Conservation (phyloP, 2,329 filamentous ascomycete species). For the Claviceps sp. region DNA sequence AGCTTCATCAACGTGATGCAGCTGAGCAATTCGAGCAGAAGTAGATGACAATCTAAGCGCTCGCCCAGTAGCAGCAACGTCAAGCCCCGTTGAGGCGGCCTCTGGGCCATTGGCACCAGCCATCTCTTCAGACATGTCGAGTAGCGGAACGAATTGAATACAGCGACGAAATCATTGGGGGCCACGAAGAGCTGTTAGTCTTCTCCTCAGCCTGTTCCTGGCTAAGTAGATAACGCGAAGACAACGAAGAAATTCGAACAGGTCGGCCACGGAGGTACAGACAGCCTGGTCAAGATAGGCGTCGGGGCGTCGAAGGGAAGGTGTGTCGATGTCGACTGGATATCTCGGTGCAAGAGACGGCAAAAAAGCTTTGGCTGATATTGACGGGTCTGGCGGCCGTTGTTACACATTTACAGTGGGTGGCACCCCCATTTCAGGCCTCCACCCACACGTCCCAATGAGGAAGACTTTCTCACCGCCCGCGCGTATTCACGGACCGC, state of each 20-base stretch:
- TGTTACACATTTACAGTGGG: no score
- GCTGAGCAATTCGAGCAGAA: conserved; percentile 35
- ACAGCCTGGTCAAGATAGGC: background rate
- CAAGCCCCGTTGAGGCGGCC: conserved; percentile 24
- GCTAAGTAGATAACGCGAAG: background rate
- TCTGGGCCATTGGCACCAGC: conserved; percentile 28
- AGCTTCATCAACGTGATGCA: conserved; percentile 43
- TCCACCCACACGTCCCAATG: no score
- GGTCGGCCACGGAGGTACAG: background rate
- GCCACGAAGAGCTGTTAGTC: conserved; percentile 9
- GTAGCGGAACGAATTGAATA: conserved; percentile 9
- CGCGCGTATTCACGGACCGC: background rate
- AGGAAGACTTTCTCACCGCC: no score
- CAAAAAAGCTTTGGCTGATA: no score
- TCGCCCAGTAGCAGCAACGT: conserved; percentile 34
- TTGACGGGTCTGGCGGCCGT: no score
- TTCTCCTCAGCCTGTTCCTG: background rate
- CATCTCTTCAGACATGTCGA: conserved; percentile 23
- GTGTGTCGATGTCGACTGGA: background rate
- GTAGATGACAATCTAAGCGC: conserved; percentile 52
- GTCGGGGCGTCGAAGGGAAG: background rate
- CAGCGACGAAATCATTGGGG: conserved; percentile 20
- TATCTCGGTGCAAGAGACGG: background rate
- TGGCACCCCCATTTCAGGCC: no score
- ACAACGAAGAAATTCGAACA: background rate